These are phyloP conservation scores for Trichomonascaceae sp. DNA, from an alignment of 1,139 yeast species.

Conservation along the genomic window DNA sequence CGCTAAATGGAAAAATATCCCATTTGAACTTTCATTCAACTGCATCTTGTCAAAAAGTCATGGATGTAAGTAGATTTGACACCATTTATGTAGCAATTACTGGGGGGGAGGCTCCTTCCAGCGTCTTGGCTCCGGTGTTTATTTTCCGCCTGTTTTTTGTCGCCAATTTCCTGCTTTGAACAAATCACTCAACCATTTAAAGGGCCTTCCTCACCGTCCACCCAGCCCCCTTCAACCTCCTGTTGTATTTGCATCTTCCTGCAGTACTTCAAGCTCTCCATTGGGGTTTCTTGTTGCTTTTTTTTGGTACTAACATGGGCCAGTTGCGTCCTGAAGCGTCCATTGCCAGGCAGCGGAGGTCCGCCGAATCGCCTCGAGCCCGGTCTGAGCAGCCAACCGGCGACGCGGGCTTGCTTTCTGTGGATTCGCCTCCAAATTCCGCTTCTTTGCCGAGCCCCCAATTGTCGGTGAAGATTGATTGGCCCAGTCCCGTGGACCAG, in stretches of 20 bases:
- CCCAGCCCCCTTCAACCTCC: neutral
- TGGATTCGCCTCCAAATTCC: neutral
- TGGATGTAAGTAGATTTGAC: neutral
- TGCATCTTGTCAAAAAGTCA: neutral
- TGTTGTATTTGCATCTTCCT: neutral
- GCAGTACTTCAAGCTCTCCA: neutral
- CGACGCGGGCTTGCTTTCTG: neutral
- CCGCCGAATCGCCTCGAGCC: constrained; percentile 2
- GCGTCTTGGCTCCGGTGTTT: too few species aligned
- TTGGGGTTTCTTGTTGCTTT: neutral
- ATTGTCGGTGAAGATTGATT: neutral
- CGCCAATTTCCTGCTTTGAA: neutral
- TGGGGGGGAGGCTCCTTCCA: neutral
- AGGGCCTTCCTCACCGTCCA: neutral
- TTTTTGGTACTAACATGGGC: neutral
- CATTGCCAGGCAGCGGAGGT: constrained; percentile 4
- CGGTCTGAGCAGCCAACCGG: neutral
- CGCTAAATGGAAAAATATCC: neutral
- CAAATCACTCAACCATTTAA: neutral
- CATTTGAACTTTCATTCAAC: neutral
- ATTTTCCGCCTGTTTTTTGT: neutral
- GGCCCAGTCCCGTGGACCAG: neutral
- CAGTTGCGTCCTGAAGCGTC: constrained; percentile 5
- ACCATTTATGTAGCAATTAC: neutral
- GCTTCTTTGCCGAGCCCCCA: neutral